Base-by-base conservation (phyloP, 2,329 filamentous ascomycete species). In the Ophiosphaerella korrae region DNA sequence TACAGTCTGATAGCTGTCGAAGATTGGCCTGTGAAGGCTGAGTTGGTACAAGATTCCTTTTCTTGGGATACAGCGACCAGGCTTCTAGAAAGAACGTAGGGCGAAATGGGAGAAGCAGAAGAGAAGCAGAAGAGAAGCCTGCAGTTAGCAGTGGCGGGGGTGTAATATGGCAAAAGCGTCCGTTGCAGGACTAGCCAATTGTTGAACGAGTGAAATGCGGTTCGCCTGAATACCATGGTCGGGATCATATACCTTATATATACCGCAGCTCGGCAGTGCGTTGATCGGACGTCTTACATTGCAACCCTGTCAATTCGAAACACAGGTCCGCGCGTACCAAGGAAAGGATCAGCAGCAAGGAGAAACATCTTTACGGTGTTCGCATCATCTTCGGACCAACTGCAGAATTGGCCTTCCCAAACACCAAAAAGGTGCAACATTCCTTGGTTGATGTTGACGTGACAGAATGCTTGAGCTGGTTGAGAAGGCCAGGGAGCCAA, bases 301-400 rank as follows among this genome's bases (percentile, higher is more conserved):
- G 29, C 45, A 46, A 51, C 50, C 54, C 34, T 49, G 58, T 64
- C 48, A 55, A 58, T 65, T 60, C 60, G 58, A 67, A 65, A 61
- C 57, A 48, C 47, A 46, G 54, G 62, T 55, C 42, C 45, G 55
- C 55, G 45, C 53, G 52, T 55, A 51, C 55, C 57, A 60, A 44
- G 57, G 60, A 46, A 60, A 61, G 49, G 64, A 69, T 67, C 61
- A 42, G 53, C 65, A 52, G 66, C 58, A 70, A 67, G 67, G 64
- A 68, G 60, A 66, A 62, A 64, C 62, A 64, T 55, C 26, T 31
- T 40, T 48, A 45, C 53, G 53, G 60, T 52, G 48, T 56, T 58
- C 50, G 53, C 55, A 45, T 55, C 45, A 52, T 53, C 36, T 24
- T 52, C 55, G 55, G 55, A 44, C 57, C 55, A 52, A 45, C 33